Conservation (phyloP, 2,329 filamentous ascomycete species). For the Diaporthe helianthi region DNA sequence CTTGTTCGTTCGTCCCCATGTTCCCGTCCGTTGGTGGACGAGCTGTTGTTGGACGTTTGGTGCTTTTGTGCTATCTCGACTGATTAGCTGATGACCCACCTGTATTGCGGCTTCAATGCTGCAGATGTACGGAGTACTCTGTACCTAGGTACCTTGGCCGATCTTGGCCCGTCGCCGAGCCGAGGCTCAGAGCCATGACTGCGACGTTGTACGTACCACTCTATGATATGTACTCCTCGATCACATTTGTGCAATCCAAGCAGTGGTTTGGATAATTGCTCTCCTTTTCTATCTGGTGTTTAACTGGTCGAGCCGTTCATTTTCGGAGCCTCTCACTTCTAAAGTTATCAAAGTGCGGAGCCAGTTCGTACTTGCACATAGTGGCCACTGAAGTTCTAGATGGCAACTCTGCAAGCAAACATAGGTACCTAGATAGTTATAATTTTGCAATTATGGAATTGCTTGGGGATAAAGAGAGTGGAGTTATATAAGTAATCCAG, state of each 20-base stretch:
- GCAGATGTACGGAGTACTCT: too few species aligned
- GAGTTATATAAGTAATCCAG: not conserved
- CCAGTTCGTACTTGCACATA: not conserved
- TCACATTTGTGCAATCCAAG: not conserved
- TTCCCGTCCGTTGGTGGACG: not conserved
- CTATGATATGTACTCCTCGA: not conserved
- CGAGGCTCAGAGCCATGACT: constrained; percentile 1
- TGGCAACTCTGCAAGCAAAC: not conserved
- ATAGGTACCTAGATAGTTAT: too few species aligned
- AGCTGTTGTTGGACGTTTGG: not conserved
- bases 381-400: not conserved
- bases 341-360: not conserved
- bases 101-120: not conserved
- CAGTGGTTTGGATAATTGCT: not conserved
- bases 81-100: not conserved
- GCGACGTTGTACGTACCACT: not conserved
- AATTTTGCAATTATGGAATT: not conserved
- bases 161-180: constrained; percentile 11
- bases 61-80: not conserved
- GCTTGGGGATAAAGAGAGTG: not conserved
- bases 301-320: not conserved
- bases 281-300: not conserved
- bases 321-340: not conserved
- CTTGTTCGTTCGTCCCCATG: not conserved
- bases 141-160: too few species aligned